phyloP scores from a whole-genome alignment of 2,329 filamentous ascomycete species.

The Teratosphaeriaceae sp. region DNA sequence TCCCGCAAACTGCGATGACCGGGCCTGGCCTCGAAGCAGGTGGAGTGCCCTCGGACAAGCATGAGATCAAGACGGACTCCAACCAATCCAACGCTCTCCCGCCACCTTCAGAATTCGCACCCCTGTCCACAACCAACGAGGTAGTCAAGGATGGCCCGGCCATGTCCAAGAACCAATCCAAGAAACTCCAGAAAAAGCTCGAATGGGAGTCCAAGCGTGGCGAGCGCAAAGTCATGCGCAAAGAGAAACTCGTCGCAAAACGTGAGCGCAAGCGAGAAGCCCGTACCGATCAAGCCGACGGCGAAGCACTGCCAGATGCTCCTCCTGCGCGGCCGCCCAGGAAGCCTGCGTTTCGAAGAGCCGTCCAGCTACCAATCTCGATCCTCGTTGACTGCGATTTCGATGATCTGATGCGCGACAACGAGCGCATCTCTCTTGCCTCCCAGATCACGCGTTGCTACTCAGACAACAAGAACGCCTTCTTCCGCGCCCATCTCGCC shows the following conservation, averaged over 20 bases:
- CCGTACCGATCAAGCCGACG: constrained; percentile 17
- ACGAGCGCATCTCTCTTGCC: constrained; percentile 75
- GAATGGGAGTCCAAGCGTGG: constrained; percentile 68
- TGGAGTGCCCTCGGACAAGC: not conserved
- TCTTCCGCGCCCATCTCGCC: constrained; percentile 63
- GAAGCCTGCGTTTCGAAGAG: constrained; percentile 14
- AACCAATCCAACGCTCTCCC: not conserved
- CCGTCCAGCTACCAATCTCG: constrained; percentile 63
- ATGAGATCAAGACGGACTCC: not conserved
- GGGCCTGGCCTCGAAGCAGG: not conserved
- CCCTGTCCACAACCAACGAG: constrained; percentile 1
- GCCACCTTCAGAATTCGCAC: constrained; percentile 8
- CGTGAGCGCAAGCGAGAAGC: constrained; percentile 42
- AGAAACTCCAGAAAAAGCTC: constrained; percentile 66
- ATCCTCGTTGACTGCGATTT: constrained; percentile 89
- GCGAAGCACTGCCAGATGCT: constrained; percentile 14
- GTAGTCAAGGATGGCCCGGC: constrained; percentile 14
- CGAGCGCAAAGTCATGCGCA: constrained; percentile 51
- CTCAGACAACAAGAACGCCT: constrained; percentile 70
- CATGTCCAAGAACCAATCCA: constrained; percentile 80
- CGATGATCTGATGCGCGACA: constrained; percentile 80
- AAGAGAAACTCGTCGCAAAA: constrained; percentile 49
- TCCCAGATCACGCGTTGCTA: constrained; percentile 84
- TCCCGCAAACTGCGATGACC: not conserved
- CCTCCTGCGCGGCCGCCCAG: constrained; percentile 5